These are phyloP conservation scores for Syzygium jambos DNA, from an alignment of 345 rosid species.

Conservation along the genomic window DNA sequence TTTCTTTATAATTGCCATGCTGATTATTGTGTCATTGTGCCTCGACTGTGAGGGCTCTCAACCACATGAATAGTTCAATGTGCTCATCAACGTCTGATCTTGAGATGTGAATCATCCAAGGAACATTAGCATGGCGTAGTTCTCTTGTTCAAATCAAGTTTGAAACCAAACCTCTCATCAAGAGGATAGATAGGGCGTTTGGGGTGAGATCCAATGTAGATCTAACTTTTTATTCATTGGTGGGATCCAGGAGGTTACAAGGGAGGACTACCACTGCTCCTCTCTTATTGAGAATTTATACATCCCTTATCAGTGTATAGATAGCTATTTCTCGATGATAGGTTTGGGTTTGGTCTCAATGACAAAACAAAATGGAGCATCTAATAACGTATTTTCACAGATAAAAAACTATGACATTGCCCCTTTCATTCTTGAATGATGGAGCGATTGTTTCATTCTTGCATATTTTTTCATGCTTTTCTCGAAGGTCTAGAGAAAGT, in stretches of 20 bases:
- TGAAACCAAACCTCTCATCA: not conserved
- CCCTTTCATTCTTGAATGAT: not conserved
- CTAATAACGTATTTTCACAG: too few relatives aligned
- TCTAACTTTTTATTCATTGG: not conserved
- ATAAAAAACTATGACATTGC: not conserved
- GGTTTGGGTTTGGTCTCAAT: not conserved
- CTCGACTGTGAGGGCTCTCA: not conserved
- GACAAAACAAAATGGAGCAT: not conserved
- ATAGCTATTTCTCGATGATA: not conserved
- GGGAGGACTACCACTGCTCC: not conserved
- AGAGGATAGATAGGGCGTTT: not conserved
- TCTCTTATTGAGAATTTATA: not conserved
- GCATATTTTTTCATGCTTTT: not conserved
- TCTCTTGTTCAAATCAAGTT: not conserved
- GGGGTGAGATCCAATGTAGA: not conserved
- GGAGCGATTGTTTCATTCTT: not conserved
- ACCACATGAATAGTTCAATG: not conserved
- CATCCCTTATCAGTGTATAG: not conserved
- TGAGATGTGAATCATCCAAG: not conserved
- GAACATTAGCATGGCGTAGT: not conserved
- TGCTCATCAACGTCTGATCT: not conserved
- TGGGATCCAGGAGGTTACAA: not conserved
- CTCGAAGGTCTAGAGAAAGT: fast-evolving
- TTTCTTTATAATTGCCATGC: not conserved
- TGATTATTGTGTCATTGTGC: not conserved